Percentiles rank a stretch among this genome's conserved stretches.
phyloP scores from a whole-genome alignment of 106 monocot species.

The Phalaenopsis aphrodite region DNA sequence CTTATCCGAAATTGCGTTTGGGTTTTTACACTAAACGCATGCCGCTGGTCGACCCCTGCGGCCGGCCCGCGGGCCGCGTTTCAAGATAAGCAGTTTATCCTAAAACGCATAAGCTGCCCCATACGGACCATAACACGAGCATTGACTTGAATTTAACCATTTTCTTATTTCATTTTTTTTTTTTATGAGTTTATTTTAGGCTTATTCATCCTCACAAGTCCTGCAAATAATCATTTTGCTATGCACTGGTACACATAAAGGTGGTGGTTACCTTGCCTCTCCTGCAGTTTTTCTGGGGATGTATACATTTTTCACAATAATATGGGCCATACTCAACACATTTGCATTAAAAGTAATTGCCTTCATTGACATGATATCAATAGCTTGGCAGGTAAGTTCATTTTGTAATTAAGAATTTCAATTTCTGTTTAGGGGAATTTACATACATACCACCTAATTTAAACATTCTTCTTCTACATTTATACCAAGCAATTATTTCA shows the following conservation, averaged over 20 bases:
- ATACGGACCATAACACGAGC: too few species aligned
- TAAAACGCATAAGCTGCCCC: too few species aligned
- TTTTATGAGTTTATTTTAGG: constrained; percentile 10
- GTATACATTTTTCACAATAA: constrained; percentile 47
- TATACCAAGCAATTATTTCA: too few species aligned
- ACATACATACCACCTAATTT: too few species aligned
- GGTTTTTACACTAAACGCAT: too few species aligned
- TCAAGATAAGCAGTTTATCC: too few species aligned
- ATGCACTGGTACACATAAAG: constrained; percentile 60
- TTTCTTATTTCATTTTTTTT: not conserved
- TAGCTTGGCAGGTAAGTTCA: constrained; percentile 50
- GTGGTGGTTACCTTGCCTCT: constrained; percentile 63
- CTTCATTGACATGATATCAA: constrained; percentile 48
- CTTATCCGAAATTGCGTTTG: too few species aligned
- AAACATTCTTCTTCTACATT: too few species aligned
- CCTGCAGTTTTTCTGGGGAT: constrained; percentile 50
- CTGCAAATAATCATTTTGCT: constrained; percentile 69
- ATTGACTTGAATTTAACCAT: not conserved
- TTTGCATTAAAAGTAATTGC: constrained; percentile 70
- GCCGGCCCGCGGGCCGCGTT: too few species aligned
- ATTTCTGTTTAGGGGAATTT: too few species aligned
- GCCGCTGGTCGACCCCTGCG: too few species aligned
- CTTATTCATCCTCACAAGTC: constrained; percentile 56
- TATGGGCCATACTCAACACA: constrained; percentile 65
- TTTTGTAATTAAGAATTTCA: too few species aligned